Base-by-base conservation (phyloP, 192 early-diverging fungal genomes). In the Haplosporangium gracile region DNA sequence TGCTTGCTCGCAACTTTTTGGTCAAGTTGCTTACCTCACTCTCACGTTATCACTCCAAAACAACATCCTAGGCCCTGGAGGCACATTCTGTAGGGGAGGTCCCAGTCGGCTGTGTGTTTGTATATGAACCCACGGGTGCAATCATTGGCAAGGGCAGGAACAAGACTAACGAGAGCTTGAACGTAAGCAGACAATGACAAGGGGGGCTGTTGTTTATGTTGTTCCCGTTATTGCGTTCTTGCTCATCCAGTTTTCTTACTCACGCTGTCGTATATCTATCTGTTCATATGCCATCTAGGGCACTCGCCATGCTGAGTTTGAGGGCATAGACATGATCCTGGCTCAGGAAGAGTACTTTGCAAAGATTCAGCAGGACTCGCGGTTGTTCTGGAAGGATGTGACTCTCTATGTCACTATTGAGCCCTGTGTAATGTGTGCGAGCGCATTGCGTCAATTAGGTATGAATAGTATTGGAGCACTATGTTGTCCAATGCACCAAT, bases 341-440 rank as follows among this genome's bases (percentile, higher is more conserved):
- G 70, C 70, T 9, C 47, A 88, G 39, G 32, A 88, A 71, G 73
- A 79, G 47, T 88, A 78, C 45, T 65, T 32, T 32, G 11, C n/a
- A 65, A 75, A 79, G 32, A 42, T n/a, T 24, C 63, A 57, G 36
- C 78, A 78, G 78, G 74, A 85, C 40, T 83, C 86, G 6, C 69
- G 68, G 4, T 45, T 47, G 63, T 86, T 86, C 70, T 86, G 84
- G 84, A 73, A 89, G 10, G 80, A 88, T 29, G 76, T 92, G 0
- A 94, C 93, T 53, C 89, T 99, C 34, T 99, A 98, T 87, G 99
- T 99, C 22, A 98, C 99, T 0, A 97, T 99, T 0, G 99, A 99
- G 86, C 98, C 99, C 1, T 99, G 99, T 84, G 90, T 99, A 7
- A 99, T 99, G 99, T 99, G 98, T 74, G 97, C 97, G 0, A 94